Evolutionary conservation across 1,284 basidiomycete species (phyloP).

Genomic region (Ustilago curta): DNA sequence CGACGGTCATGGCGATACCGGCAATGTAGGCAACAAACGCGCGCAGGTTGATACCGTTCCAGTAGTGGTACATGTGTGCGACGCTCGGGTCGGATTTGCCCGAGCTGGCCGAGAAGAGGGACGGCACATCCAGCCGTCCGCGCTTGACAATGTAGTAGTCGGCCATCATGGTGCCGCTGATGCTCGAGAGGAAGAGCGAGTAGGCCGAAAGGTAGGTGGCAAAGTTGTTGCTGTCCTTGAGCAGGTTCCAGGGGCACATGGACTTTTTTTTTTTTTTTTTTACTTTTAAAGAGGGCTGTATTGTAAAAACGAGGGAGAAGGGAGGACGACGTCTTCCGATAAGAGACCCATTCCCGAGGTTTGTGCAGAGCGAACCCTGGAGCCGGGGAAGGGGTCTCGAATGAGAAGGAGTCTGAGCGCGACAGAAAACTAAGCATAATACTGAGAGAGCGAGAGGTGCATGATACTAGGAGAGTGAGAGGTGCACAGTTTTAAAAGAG

Average conservation of each 20-base stretch:
- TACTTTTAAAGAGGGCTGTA: too few relatives aligned
- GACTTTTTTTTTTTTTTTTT: too few relatives aligned
- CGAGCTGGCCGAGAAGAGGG: constrained; percentile 75
- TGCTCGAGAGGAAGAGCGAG: constrained; percentile 69
- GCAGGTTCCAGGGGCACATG: constrained; percentile 83
- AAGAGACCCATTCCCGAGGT: too few relatives aligned
- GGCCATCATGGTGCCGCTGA: constrained; percentile 70
- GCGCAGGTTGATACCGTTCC: constrained; percentile 75
- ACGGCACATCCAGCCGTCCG: constrained; percentile 78
- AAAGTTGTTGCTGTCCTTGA: constrained; percentile 81
- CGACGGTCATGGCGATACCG: constrained; percentile 84
- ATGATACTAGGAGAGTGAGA: too few relatives aligned
- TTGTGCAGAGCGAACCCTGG: too few relatives aligned
- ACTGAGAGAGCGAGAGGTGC: too few relatives aligned
- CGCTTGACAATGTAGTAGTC: constrained; percentile 83
- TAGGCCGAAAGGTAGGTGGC: constrained; percentile 84
- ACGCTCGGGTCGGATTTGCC: constrained; percentile 16
- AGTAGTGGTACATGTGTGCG: constrained; percentile 78
- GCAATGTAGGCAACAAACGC: constrained; percentile 79
- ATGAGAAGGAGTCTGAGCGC: too few relatives aligned
- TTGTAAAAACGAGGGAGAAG: too few relatives aligned
- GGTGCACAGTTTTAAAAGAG: too few relatives aligned
- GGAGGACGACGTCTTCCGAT: too few relatives aligned
- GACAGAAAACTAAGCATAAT: too few relatives aligned
- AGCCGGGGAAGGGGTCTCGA: too few relatives aligned